Percentiles rank a stretch among this genome's conserved stretches.
Conservation (phyloP, 805 yeast species). For the Pichia scutulata region DNA sequence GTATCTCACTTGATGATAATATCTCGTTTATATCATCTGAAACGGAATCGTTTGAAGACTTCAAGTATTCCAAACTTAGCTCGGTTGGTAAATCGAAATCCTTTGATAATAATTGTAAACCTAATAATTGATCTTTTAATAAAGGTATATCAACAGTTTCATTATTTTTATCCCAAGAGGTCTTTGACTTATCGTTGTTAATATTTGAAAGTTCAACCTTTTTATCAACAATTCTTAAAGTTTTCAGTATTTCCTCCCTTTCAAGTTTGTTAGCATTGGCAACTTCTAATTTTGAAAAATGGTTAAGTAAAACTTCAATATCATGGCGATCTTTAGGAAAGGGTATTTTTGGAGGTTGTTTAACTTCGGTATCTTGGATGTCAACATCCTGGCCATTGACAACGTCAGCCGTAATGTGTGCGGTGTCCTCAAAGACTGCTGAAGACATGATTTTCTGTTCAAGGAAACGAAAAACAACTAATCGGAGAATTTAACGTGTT, state of each 20-base stretch:
- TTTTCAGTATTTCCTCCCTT: slow-evolving; percentile 34
- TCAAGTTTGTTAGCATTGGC: slow-evolving; percentile 22
- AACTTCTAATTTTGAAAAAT: slow-evolving; percentile 1
- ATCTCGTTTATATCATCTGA: neutral
- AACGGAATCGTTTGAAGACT: slow-evolving; percentile 6
- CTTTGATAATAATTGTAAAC: slow-evolving; percentile 55
- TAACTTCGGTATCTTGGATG: neutral
- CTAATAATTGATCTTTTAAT: slow-evolving; percentile 51
- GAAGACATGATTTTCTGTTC: neutral
- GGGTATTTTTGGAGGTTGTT: slow-evolving; percentile 2
- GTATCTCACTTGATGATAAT: neutral
- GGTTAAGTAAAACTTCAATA: slow-evolving; percentile 2
- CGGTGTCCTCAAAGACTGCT: neutral
- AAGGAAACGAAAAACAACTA: neutral
- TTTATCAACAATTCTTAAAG: slow-evolving; percentile 32
- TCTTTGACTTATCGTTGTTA: slow-evolving; percentile 21
- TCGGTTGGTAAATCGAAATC: slow-evolving; percentile 57
- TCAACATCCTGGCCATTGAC: neutral
- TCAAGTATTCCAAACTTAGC: slow-evolving; percentile 34
- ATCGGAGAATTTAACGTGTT: neutral
- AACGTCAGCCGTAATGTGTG: neutral
- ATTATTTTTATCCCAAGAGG: slow-evolving; percentile 18
- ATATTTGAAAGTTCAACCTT: slow-evolving; percentile 31
- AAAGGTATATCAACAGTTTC: slow-evolving; percentile 36
- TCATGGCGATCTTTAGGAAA: neutral